Evolutionary conservation across 2,329 filamentous ascomycete species (phyloP), one percentile per base, ranked within the genome.

Genomic region (Thermoascus crustaceus): DNA sequence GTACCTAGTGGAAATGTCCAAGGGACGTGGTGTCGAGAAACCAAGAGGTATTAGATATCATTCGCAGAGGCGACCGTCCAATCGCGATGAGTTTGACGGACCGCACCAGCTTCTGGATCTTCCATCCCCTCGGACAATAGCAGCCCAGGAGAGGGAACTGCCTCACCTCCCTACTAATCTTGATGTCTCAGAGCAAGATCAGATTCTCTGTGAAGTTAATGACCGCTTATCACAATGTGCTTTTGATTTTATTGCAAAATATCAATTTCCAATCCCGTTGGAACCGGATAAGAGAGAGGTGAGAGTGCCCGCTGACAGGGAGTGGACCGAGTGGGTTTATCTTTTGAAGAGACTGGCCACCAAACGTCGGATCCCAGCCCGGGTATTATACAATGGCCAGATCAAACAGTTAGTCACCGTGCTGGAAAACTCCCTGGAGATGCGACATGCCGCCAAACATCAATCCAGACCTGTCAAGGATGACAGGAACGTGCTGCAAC

Each of bases 251-350:
- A 80, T 93, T 51, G 85, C 85, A 50, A 87, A 86, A 62, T 91
- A 91, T 58, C 85, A 89, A 61, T 93, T 93, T 56, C 85, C 85
- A 8, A 87, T 93, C 48, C 85, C 85, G 7, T 64, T 91, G 50
- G 84, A 85, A 38, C 76, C 82, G 58, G 83, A 89, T 58, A 87
- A 87, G 75, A 75, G 84, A 47, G 80, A 81, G 38, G 73, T 88
- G 35, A 78, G 82, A 56, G 68, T 78, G 30, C 78, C 84, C 20
- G 78, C 80, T 52, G 84, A 88, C 61, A 74, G 84, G 43, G 85
- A 91, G 60, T 93, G 85, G 85, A 89, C 84, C 30, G 85, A 93
- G 64, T 93, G 85, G 85, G 85, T 89, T 37, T 86, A 88, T 59
- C 73, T 93, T 39, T 70, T 93, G 47, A 91, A 91, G 64, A 75